Evolutionary conservation across 345 rosid species (phyloP), one percentile per base, ranked within the genome.

Genomic region (Acer campestre): DNA sequence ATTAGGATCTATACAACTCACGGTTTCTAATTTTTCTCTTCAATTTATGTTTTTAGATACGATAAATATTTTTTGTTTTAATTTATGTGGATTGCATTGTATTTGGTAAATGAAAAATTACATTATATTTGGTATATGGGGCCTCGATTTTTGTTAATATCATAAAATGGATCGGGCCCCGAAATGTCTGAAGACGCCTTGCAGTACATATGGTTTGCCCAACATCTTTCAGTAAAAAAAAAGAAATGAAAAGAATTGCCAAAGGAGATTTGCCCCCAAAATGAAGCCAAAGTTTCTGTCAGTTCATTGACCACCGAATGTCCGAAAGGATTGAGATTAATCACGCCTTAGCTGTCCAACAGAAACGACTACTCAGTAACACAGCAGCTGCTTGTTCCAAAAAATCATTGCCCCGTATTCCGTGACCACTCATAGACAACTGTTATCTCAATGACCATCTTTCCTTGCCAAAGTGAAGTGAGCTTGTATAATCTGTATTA

Each of bases 211-310:
- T n/a, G n/a, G n/a, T 88, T 80, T 85, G 86, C 87, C 93, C 89
- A 8, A 55, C 67, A 61, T 79, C 82, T 74, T 59, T 61, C 40
- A 49, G 65, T 35, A n/a, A 78, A 79, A 80, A 74, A 25, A 75
- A 69, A 63, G 17, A 51, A 79, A 53, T 3, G 3, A 31, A 31
- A 31, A 29, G 31, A 56, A 71, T 76, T 80, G 89, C 90, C 86
- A 84, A 82, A 88, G 90, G 86, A 86, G 87, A 85, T 84, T 75
- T 85, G 84, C 84, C 84, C 84, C 85, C 81, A 35, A 70, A 46
- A 44, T 14, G 56, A 62, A 75, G 67, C 78, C 67, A 66, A 77
- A 70, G 51, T 75, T 56, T 80, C 80, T 20, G 74, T 73, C 70
- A 76, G 61, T 78, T 65, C 53, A 29, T 40, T 71, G 3, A 46